A percentile compares a stretch with the other conserved stretches of the same genome.
Conservation (phyloP, 225 moss, liverwort and hornwort genomes). For the Ulota crispa region DNA sequence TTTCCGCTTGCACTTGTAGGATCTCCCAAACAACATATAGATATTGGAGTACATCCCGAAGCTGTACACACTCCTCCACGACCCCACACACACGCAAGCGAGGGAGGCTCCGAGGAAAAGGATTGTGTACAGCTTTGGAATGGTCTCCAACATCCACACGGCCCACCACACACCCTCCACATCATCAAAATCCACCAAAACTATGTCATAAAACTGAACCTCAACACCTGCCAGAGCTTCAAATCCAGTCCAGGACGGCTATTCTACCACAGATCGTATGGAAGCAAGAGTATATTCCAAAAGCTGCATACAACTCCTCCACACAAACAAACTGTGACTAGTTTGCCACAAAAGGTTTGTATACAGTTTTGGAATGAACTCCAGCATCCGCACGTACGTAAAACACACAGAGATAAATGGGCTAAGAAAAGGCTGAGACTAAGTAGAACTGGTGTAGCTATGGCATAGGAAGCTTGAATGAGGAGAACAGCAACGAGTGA, state of each 20-base stretch:
- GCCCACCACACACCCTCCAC: background rate
- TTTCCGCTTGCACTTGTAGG: too few species aligned
- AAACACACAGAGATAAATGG: background rate
- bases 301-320: background rate
- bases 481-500: background rate
- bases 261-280: background rate
- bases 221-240: too few species aligned
- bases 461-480: too few species aligned
- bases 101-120: background rate
- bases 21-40: background rate
- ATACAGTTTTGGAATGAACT: slow-evolving; percentile 16
- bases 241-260: background rate
- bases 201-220: too few species aligned
- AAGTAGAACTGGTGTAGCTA: background rate
- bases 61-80: slow-evolving; percentile 7
- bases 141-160: slow-evolving; percentile 2
- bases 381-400: background rate
- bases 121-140: slow-evolving; percentile 22
- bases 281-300: background rate
- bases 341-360: background rate
- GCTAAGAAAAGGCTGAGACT: background rate
- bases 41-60: slow-evolving; percentile 4
- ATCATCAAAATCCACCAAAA: too few species aligned
- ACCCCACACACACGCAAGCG: background rate
- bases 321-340: background rate